Evolutionary conservation across 768 basidiomycete genomes (phyloP).

Genomic region (Naganishia vishniacii): DNA sequence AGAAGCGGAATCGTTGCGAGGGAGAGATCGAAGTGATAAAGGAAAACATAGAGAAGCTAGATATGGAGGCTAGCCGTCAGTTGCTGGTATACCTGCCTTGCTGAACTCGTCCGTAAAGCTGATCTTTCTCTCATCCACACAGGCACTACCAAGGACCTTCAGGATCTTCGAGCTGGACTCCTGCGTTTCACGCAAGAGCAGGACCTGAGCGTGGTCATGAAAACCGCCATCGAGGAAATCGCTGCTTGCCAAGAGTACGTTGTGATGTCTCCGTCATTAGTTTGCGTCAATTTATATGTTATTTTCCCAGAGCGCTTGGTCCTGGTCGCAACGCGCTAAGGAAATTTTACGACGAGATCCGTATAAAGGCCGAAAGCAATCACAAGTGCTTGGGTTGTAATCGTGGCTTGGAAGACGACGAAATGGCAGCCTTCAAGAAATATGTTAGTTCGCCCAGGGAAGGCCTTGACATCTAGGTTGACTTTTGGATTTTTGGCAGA

Average conservation of each 20-base stretch:
- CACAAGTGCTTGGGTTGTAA: slow-evolving; percentile 73
- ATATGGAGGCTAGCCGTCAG: slow-evolving; percentile 22
- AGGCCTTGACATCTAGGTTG: too few relatives aligned
- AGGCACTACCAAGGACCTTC: slow-evolving; percentile 18
- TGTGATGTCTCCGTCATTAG: too few relatives aligned
- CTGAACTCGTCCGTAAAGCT: neutral
- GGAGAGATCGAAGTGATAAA: slow-evolving; percentile 29
- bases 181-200: neutral
- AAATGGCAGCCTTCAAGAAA: slow-evolving; percentile 62
- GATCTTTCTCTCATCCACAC: too few relatives aligned
- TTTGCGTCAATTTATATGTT: too few relatives aligned
- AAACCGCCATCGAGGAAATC: slow-evolving; percentile 1
- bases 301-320: too few relatives aligned
- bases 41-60: slow-evolving; percentile 31
- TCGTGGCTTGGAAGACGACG: slow-evolving; percentile 59
- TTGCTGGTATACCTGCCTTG: neutral
- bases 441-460: too few relatives aligned
- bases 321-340: slow-evolving; percentile 59
- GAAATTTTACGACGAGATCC: too few relatives aligned
- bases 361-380: slow-evolving; percentile 60
- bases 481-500: too few relatives aligned
- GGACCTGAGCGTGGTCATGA: neutral
- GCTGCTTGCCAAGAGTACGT: slow-evolving; percentile 3
- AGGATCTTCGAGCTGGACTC: neutral
- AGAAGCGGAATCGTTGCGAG: slow-evolving; percentile 29